Base-by-base conservation (phyloP, 1,284 basidiomycete species). In the Ustilago sp. region DNA sequence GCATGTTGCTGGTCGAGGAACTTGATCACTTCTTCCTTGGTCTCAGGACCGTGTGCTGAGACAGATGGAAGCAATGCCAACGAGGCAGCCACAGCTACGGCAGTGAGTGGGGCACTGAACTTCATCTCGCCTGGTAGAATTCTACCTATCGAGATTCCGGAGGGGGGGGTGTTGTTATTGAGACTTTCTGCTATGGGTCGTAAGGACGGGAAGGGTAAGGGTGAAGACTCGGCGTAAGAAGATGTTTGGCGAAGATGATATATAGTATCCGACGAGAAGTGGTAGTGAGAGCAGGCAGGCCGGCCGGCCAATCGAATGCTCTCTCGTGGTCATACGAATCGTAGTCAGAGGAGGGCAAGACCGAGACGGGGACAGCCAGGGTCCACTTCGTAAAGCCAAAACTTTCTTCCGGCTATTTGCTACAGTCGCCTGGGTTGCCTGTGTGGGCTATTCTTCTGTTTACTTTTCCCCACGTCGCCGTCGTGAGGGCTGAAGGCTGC, bases 1-100 rank as follows among this genome's bases (percentile, higher is more conserved):
- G 82, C 75, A 39, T 82, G 77, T 57, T 87, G 83, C 45, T 79
- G 80, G 54, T 76, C 82, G 50, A 81, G 71, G 73, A 81, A 85
- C 50, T 75, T 73, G 59, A 78, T 63, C 23, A 86, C 82, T 47
- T 86, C 81, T 4, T 85, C 79, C 31, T 80, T 76, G 19, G 83
- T 81, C 63, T 83, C 80, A 54, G 81, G 79, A 38, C 77, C 85
- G 59, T 85, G 85, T 54, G 80, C 85, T 55, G 76, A 59, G 11
- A 59, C 64, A 7, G 64, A 61, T 15, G 64, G 72, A n/a, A 70
- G 67, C n/a, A 77, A 47, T 4, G 68, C 61, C 55, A 77, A 39
- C 6, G 70, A 69, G 9, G 67, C 67, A 32, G 63, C 67, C n/a
- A 71, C 68, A 15, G 70, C 63, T 32, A 64, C 38, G n/a, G 75